Evolutionary conservation across 192 early-diverging fungal species (phyloP), one percentile per base, ranked within the genome.

Genomic region (Glomus cerebriforme): DNA sequence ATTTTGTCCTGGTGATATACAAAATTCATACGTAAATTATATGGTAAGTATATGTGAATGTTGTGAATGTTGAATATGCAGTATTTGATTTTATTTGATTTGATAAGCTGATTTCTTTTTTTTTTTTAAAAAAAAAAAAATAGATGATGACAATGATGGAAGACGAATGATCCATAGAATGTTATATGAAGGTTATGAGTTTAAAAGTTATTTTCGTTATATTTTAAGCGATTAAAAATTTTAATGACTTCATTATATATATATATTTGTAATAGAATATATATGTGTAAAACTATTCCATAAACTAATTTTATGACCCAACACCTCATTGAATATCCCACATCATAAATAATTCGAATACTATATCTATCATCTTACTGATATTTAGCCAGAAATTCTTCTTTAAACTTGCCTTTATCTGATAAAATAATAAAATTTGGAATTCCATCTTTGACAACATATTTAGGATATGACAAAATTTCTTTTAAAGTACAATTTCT

Each of bases 401-500:
- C 32, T 34, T 37, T 15, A 67, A 67, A 67, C 8, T 67, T 22
- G 8, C 65, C 32, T 34, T 22, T 64, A 8, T 67, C 31, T 22
- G 91, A 89, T n/a, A 99, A 80, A 39, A 99, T 90, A 79, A 97
- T 89, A 85, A 99, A 95, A 70, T 86, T 91, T 9, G 92, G 90
- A 27, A 98, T 90, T 5, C 95, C 94, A 81, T 99, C 93, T 59
- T 91, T 88, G 29, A 98, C 87, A 1, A 91, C 79, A 82, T 92
- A 95, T 70, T 92, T 90, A 7, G 85, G 83, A 73, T 87, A 87
- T 19, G 82, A 79, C 34, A 98, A 77, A 1, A 93, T 89, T 12
- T 90, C 87, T 74, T 79, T 87, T 77, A 99, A 82, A 29, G 89
- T 83, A 54, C 86, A 79, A 58, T 90, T 87, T 74, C 83, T 87